Base-by-base conservation (phyloP, 345 rosid genomes). In the Brassica rapa region DNA sequence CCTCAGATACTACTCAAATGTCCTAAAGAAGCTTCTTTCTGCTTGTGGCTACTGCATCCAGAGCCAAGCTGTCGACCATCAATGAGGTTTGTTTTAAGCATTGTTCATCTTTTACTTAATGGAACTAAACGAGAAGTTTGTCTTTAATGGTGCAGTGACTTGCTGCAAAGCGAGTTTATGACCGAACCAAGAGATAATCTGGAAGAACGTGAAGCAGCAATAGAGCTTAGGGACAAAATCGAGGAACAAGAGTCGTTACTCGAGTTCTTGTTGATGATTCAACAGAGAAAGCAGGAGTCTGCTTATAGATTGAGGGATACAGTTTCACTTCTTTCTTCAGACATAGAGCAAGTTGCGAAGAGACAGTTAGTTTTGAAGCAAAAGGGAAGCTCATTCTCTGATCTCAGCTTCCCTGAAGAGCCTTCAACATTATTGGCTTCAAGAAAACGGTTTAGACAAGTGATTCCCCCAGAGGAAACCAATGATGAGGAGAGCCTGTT, bases 11-110 rank as follows among this genome's bases (percentile, higher is more conserved):
- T 95, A 76, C 82, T 91, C 71, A 89, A 89, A 73, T 93, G 90
- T 86, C 89, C 98, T 3, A 95, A 93, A 85, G 96, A 93, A 86
- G 99, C 96, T 78, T 87, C 98, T 1, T 93, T 90, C 83, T 95
- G 99, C 87, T 74, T 95, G 79, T 95, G 92, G 99, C 74, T 95
- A 59, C 83, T 95, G 62, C 99, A 93, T 72, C 98, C 99, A 0
- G 98, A 93, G 66, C 97, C 97, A 37, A 88, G 82, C 71, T 81
- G 84, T 77, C 93, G 99, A 75, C 99, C 98, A 68, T 84, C 82
- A 57, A 81, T 88, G 87, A 77, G 96, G 99, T 95, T 74, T 83
- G 53, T 60, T 63, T 64, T 74, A 29, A 24, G 64, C 64, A 49
- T 79, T 68, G 32, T 65, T 21, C 61, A 37, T 33, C 70, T 70